Evolutionary conservation across 2,329 filamentous ascomycete species (phyloP), one percentile per base, ranked within the genome.

Genomic region (Trichophaea hybrida): DNA sequence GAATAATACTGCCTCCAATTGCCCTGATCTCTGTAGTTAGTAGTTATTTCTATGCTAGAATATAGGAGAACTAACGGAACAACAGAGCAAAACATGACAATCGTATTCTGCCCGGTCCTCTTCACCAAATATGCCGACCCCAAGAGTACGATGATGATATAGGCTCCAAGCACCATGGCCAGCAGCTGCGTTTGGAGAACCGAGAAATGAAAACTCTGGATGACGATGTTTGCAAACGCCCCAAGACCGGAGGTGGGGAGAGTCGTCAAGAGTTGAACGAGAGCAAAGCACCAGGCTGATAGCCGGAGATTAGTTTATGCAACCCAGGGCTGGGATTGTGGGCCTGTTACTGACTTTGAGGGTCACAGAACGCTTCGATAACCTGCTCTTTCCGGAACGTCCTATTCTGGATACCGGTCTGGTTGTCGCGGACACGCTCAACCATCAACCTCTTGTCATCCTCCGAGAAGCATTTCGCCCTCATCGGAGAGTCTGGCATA

Each of bases 141-240:
- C 32, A 88, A 73, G 1, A 89, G 74, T 3, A 88, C 79, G 52
- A 83, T 74, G 62, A 89, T 86, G 66, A 88, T 88, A 65, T 85
- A 85, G 43, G 79, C 80, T 4, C 85, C 85, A 0, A 87, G 74
- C 0, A 88, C 85, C 83, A 89, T 88, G 43, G 83, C 79, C 31
- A 90, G 73, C 1, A 90, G 74, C 71, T 88, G 85, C 0, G 85
- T 87, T 70, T 89, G 73, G 5, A 88, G 74, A 0, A 75, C 73
- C 0, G 73, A 76, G 68, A 88, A 90, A 0, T 82, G 73, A 60
- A 89, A 82, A n/a, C 76, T 75, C 58, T 77, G 79, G 71, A 89
- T 86, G 67, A 90, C 84, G 66, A 89, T 84, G 64, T 84, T 84
- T 57, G 83, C 81, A 69, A 88, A 89, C 0, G 81, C 81, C 5